Conservation (phyloP, 192 early-diverging fungal genomes). For the Ramicandelaber brevisporus region DNA sequence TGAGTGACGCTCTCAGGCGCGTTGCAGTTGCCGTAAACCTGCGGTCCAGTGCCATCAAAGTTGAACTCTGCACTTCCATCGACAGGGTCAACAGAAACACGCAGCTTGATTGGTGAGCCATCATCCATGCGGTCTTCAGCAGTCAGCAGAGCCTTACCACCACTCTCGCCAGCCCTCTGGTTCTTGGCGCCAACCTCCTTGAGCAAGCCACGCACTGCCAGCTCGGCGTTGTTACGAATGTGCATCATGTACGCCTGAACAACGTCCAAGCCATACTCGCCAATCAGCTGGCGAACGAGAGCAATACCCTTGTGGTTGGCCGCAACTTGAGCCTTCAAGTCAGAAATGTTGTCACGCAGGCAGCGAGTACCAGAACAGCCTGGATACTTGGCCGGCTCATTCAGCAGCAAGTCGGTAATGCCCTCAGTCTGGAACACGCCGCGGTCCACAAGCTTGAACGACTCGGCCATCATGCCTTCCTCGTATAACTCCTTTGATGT, state of each 20-base stretch:
- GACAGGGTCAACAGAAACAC: slow-evolving; percentile 36
- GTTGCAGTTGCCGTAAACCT: slow-evolving; percentile 77
- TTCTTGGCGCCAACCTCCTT: slow-evolving; percentile 18
- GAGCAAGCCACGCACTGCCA: slow-evolving; percentile 57
- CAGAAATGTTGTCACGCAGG: slow-evolving; percentile 73
- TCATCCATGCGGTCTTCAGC: slow-evolving; percentile 77
- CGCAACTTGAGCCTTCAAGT: slow-evolving; percentile 90
- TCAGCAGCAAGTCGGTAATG: slow-evolving; percentile 41
- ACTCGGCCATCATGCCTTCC: slow-evolving; percentile 79
- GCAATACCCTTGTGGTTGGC: slow-evolving; percentile 85
- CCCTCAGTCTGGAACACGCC: slow-evolving; percentile 64
- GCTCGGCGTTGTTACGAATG: slow-evolving; percentile 73
- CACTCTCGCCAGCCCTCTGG: slow-evolving; percentile 12
- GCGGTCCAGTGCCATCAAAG: slow-evolving; percentile 69
- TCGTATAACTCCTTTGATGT: slow-evolving; percentile 76
- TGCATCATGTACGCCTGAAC: slow-evolving; percentile 92
- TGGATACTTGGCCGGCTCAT: slow-evolving; percentile 59
- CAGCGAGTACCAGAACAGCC: slow-evolving; percentile 75
- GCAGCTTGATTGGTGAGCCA: slow-evolving; percentile 52
- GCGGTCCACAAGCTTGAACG: slow-evolving; percentile 63
- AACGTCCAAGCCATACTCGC: slow-evolving; percentile 55
- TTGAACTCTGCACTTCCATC: slow-evolving; percentile 73
- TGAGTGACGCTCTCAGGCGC: slow-evolving; percentile 49
- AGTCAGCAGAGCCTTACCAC: slow-evolving; percentile 9
- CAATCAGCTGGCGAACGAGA: slow-evolving; percentile 53